Percentiles rank a stretch among this genome's conserved stretches.
Evolutionary conservation across 108 stramenopile genomes (phyloP).

Genomic region (Seminavis robusta): DNA sequence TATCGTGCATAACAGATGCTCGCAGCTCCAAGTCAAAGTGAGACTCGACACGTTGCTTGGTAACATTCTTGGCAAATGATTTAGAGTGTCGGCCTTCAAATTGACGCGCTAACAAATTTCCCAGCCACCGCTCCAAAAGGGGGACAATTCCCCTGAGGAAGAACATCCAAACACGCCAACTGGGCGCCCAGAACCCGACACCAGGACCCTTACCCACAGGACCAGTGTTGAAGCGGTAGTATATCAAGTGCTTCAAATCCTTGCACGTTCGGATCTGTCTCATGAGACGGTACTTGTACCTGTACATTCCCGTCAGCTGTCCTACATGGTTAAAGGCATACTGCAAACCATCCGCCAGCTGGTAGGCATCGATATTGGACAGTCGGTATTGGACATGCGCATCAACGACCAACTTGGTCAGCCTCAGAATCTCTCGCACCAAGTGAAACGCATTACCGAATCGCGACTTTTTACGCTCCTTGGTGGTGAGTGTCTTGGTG

Average conservation of each 20-base stretch:
- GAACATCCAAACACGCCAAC: conserved; percentile 99
- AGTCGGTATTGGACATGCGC: conserved; percentile 98
- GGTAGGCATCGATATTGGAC: conserved; percentile 98
- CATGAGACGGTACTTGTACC: conserved; percentile 99
- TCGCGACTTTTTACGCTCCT: conserved; percentile 98
- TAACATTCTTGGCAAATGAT: conserved; percentile 96
- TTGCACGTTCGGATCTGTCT: conserved; percentile 98
- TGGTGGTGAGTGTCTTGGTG: conserved; percentile 99
- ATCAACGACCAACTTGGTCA: conserved; percentile 99
- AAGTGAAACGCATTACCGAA: conserved; percentile 98
- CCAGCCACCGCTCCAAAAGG: conserved; percentile 96
- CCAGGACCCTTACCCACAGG: conserved; percentile 99
- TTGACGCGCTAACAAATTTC: conserved; percentile 97
- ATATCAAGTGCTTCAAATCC: conserved; percentile 99
- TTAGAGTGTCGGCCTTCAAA: conserved; percentile 98
- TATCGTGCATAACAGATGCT: conserved; percentile 99
- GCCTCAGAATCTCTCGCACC: conserved; percentile 95
- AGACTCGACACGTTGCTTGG: conserved; percentile 98
- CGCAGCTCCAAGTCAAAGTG: conserved; percentile 99
- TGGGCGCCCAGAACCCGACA: conserved; percentile 98
- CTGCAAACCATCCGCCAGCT: conserved; percentile 98
- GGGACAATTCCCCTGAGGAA: conserved; percentile 98
- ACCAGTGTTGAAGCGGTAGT: conserved; percentile 99
- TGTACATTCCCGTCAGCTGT: conserved; percentile 99
- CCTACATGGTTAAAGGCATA: conserved; percentile 99